phyloP scores from a whole-genome alignment of 768 basidiomycete genomes.

The Myochromella boudieri region DNA sequence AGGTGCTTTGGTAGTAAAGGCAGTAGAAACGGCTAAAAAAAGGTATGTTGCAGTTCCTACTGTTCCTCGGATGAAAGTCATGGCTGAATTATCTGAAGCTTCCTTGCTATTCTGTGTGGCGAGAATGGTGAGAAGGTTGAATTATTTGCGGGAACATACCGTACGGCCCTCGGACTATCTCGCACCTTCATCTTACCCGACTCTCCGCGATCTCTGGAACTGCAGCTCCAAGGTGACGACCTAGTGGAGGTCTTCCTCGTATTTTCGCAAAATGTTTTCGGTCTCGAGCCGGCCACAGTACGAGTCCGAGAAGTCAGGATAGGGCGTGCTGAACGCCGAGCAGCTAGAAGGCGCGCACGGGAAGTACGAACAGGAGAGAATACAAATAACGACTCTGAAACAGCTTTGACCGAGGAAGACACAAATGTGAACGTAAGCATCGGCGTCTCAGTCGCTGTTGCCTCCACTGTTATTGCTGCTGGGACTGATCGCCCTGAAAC shows the following conservation, averaged over 20 bases:
- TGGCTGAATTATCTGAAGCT: conserved; percentile 44
- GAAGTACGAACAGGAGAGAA: conserved; percentile 59
- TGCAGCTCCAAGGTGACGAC: conserved; percentile 90
- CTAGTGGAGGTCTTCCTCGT: conserved; percentile 90
- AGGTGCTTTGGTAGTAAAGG: conserved; percentile 78
- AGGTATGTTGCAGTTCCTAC: conserved; percentile 46
- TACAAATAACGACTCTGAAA: conserved; percentile 42
- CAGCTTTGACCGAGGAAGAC: conserved; percentile 47
- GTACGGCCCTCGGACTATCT: conserved; percentile 88
- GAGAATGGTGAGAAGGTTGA: conserved; percentile 94
- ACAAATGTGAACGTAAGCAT: conserved; percentile 62
- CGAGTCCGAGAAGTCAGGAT: conserved; percentile 93
- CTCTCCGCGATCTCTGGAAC: conserved; percentile 82
- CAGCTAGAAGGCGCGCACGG: conserved; percentile 77
- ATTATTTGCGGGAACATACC: conserved; percentile 87
- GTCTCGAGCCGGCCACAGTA: conserved; percentile 89
- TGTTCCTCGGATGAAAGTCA: neutral
- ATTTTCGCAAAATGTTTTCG: conserved; percentile 90
- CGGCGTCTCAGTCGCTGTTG: conserved; percentile 54
- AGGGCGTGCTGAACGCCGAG: conserved; percentile 83
- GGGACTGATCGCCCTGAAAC: conserved; percentile 29
- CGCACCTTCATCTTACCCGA: conserved; percentile 92
- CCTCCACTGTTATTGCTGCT: conserved; percentile 34
- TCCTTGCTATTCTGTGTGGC: conserved; percentile 90
- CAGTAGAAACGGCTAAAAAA: conserved; percentile 88